Conservation (phyloP, 345 rosid genomes). For the Moricandia moricandioides region DNA sequence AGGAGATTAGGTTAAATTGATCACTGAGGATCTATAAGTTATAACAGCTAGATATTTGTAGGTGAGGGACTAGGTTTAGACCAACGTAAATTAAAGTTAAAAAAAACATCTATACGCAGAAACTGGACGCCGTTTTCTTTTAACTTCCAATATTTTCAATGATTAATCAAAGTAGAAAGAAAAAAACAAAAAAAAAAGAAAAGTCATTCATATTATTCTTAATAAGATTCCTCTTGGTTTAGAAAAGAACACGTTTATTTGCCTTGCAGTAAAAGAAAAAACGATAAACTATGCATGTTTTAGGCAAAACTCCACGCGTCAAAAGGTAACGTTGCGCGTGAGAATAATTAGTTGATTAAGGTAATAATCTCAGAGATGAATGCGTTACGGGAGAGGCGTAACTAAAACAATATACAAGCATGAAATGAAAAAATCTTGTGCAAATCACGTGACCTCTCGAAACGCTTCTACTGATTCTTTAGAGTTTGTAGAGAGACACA, state of each 20-base stretch:
- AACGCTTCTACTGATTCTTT: slow-evolving; percentile 22
- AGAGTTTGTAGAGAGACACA: slow-evolving; percentile 27
- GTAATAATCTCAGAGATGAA: neutral
- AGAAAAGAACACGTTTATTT: slow-evolving; percentile 25
- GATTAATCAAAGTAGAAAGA: neutral
- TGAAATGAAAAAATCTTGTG: slow-evolving; percentile 2
- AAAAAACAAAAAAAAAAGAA: neutral
- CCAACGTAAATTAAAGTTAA: neutral
- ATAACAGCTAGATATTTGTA: neutral
- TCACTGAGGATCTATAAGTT: neutral
- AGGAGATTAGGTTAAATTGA: slow-evolving; percentile 8
- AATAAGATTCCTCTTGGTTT: neutral
- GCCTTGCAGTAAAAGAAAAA: slow-evolving; percentile 7
- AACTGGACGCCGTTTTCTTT: slow-evolving; percentile 19
- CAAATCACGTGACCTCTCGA: slow-evolving; percentile 32
- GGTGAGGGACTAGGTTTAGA: neutral
- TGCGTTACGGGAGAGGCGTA: slow-evolving; percentile 32
- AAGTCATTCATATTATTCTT: slow-evolving; percentile 14
- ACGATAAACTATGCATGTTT: slow-evolving; percentile 5
- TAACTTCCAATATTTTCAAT: neutral
- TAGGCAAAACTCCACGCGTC: slow-evolving; percentile 11
- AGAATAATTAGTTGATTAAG: neutral
- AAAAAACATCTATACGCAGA: neutral
- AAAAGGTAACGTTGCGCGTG: slow-evolving; percentile 29
- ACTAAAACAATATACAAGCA: slow-evolving; percentile 3